Conservation (phyloP, 2,329 filamentous ascomycete genomes). For the Trichoderma semiorbis region DNA sequence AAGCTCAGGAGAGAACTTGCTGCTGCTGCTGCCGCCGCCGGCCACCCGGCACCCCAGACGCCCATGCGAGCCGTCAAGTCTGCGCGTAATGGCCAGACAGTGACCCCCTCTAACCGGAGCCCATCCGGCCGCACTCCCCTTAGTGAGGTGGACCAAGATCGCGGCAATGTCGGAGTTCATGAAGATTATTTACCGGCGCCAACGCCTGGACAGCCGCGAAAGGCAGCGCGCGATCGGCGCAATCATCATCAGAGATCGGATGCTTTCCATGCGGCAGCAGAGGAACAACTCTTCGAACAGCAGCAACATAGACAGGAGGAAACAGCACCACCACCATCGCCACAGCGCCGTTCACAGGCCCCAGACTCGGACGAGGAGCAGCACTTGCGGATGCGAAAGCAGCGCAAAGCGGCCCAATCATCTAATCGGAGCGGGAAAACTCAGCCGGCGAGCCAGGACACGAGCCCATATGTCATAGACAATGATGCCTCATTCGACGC, state of each 20-base stretch:
- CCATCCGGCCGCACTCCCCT: constrained; percentile 76
- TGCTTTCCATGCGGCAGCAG: constrained; percentile 40
- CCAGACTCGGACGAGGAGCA: constrained; percentile 79
- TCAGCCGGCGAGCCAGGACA: constrained; percentile 72
- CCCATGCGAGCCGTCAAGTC: constrained; percentile 59
- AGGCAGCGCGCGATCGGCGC: constrained; percentile 76
- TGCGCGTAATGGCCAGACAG: constrained; percentile 63
- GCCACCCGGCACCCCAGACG: constrained; percentile 51
- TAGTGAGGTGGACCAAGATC: constrained; percentile 88
- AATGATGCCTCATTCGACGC: constrained; percentile 67
- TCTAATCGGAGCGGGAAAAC: constrained; percentile 59
- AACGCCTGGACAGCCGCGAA: constrained; percentile 91
- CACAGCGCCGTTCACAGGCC: constrained; percentile 55
- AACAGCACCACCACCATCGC: constrained; percentile 50
- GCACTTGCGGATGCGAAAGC: constrained; percentile 69
- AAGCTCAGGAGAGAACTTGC: constrained; percentile 60
- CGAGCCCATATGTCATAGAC: constrained; percentile 62
- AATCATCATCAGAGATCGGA: constrained; percentile 65
- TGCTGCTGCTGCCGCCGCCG: constrained; percentile 32
- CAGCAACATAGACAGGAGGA: constrained; percentile 51
- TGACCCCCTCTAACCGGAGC: constrained; percentile 80
- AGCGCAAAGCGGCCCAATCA: constrained; percentile 62
- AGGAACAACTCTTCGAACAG: constrained; percentile 51
- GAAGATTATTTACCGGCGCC: constrained; percentile 93
- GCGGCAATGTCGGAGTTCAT: constrained; percentile 62